Evolutionary conservation across 2,329 filamentous ascomycete species (phyloP).

Genomic region (Pseudopithomyces maydicus): DNA sequence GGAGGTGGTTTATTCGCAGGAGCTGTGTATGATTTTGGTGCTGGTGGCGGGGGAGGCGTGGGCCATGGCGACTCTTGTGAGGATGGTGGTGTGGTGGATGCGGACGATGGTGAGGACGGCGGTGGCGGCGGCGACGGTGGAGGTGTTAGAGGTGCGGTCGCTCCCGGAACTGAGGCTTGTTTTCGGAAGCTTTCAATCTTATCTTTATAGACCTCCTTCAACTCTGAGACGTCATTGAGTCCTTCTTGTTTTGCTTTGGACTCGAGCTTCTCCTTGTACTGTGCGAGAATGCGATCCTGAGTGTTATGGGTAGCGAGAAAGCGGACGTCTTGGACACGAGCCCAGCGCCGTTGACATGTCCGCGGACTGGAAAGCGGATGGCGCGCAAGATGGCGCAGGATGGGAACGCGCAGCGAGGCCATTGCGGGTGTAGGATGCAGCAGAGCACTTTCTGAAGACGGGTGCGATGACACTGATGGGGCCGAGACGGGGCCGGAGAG

Average conservation of each 20-base stretch:
- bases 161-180: constrained; percentile 63
- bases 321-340: constrained; percentile 88
- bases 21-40: constrained; percentile 21
- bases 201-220: constrained; percentile 83
- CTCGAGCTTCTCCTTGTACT: constrained; percentile 85
- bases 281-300: constrained; percentile 73
- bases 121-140: constrained; percentile 16
- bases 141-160: constrained; percentile 51
- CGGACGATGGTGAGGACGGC: constrained; percentile 8
- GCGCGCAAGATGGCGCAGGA: constrained; percentile 37
- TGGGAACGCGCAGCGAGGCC: constrained; percentile 31
- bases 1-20: constrained; percentile 34
- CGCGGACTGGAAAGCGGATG: constrained; percentile 36
- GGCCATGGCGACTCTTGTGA: constrained; percentile 28
- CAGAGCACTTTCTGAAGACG: background rate
- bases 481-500: too few relatives aligned
- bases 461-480: too few relatives aligned
- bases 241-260: constrained; percentile 78
- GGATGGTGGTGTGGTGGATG: constrained; percentile 6
- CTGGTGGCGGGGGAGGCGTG: constrained; percentile 31
- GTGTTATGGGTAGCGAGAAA: constrained; percentile 81
- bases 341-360: constrained; percentile 75
- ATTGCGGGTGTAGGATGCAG: constrained; percentile 9
- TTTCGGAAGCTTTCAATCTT: constrained; percentile 76
- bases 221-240: constrained; percentile 70